Percentiles rank a stretch among this genome's conserved stretches.
phyloP scores from a whole-genome alignment of 192 early-diverging fungal species.

The Spizellomyces punctatus region DNA sequence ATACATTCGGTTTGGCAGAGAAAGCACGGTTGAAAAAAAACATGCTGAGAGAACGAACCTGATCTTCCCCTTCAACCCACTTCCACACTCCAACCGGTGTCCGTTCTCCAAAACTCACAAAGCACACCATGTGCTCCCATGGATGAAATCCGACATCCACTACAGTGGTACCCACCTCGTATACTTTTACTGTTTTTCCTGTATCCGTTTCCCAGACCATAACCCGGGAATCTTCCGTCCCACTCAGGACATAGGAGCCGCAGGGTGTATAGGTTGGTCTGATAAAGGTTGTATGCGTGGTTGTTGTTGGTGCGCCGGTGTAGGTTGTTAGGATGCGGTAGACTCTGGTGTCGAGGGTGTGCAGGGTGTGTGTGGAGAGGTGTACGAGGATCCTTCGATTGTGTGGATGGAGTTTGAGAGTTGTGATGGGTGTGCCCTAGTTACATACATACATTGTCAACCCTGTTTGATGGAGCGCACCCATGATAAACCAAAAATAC shows the following conservation, averaged over 20 bases:
- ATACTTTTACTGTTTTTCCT: neutral
- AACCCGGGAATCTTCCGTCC: conserved; percentile 32
- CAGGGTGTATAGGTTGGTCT: conserved; percentile 44
- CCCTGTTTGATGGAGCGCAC: too few relatives aligned
- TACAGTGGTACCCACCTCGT: too few relatives aligned
- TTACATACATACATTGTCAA: too few relatives aligned
- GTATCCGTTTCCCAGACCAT: conserved; percentile 47
- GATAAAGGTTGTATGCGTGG: neutral
- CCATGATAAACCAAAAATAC: too few relatives aligned
- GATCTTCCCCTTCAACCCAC: too few relatives aligned
- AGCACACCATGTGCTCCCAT: too few relatives aligned
- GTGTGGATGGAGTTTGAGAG: conserved; percentile 38
- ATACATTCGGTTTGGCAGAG: too few relatives aligned
- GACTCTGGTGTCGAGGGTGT: conserved; percentile 45
- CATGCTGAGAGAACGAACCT: too few relatives aligned
- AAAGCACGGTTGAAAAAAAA: too few relatives aligned
- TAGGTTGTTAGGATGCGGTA: conserved; percentile 41
- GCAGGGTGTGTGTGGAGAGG: conserved; percentile 21
- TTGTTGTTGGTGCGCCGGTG: neutral
- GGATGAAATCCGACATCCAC: too few relatives aligned
- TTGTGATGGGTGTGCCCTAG: conserved; percentile 20
- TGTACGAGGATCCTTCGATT: conserved; percentile 44
- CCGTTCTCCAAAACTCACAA: too few relatives aligned
- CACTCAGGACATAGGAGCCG: conserved; percentile 40
- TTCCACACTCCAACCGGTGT: too few relatives aligned